Base-by-base conservation (phyloP, 768 basidiomycete genomes). In the Bullera alba region DNA sequence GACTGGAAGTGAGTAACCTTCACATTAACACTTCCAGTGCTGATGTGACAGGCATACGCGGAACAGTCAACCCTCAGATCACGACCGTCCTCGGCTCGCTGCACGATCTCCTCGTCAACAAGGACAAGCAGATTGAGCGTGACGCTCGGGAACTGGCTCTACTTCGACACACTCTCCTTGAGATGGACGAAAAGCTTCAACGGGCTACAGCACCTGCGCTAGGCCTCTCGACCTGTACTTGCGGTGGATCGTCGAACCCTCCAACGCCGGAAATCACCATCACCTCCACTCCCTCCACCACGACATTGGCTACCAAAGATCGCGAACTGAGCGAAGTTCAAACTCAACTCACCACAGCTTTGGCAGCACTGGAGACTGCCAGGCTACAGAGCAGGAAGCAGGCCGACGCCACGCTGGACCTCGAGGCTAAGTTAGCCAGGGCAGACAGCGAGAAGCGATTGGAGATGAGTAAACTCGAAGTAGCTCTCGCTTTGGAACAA, bases 141-240 rank as follows among this genome's bases (percentile, higher is more conserved):
- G 64, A 66, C 42, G 64, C 64, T n/a, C 48, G 58, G 16, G 64
- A 66, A 51, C 45, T 66, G 2, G 64, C 61, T 15, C 38, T 66
- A 2, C 61, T 66, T 25, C 56, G 64, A 6, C 58, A 60, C 35
- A 62, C 64, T 6, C 38, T 66, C 5, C 37, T 66, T 26, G 64
- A 66, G 46, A 58, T 66, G 64, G 61, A 66, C 46, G 64, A 66
- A n/a, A 66, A 66, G 39, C 47, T 63, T 4, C 58, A 58, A 21
- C 38, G 39, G 34, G 37, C 47, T 21, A 39, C 8, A 8, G 19
- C 37, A 10, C 32, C 32, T n/a, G 8, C 32, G 8, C 12, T 8
- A 39, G 32, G 32, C 8, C 8, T 34, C 8, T 34, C 10, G 8
- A 34, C 14, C 17, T 25, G 6, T n/a, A 46, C 26, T 4, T 27